phyloP scores from a whole-genome alignment of 306 rosid genomes.

The Castanea crenata region DNA sequence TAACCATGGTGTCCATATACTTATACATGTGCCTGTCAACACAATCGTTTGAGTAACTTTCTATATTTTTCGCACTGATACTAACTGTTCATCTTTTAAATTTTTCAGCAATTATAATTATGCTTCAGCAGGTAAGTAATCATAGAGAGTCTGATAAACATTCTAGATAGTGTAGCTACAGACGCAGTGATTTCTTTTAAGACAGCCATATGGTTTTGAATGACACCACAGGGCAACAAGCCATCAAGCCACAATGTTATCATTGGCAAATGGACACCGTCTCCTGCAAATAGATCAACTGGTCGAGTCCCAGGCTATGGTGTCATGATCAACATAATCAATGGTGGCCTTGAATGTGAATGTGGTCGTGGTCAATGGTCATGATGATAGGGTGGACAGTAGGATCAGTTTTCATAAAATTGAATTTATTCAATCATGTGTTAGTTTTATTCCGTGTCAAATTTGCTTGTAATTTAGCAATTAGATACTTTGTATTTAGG shows the following conservation, averaged over 20 bases:
- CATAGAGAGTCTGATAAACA: conserved; percentile 38
- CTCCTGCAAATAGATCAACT: conserved; percentile 27
- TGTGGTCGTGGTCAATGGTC: conserved; percentile 29
- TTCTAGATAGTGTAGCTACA: conserved; percentile 57
- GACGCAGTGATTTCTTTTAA: conserved; percentile 47
- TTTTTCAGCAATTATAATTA: conserved; percentile 53
- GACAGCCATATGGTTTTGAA: conserved; percentile 77
- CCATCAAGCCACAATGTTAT: conserved; percentile 67
- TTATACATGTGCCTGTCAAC: too few species aligned
- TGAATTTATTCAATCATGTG: too few species aligned
- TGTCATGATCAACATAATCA: conserved; percentile 51
- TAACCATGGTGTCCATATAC: too few species aligned
- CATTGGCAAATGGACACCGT: conserved; percentile 41
- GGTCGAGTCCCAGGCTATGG: conserved; percentile 52
- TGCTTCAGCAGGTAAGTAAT: conserved; percentile 50
- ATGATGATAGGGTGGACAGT: conserved; percentile 20
- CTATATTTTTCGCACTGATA: too few species aligned
- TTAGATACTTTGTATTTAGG: too few species aligned
- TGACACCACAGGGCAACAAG: conserved; percentile 56
- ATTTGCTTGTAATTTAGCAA: too few species aligned
- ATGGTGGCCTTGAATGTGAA: conserved; percentile 47
- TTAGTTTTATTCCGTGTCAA: too few species aligned
- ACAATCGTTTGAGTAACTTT: too few species aligned
- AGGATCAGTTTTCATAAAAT: conserved; percentile 34
- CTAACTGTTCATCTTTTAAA: neutral